Conservation (phyloP, 768 basidiomycete species). For the Phylloporus sp. region DNA sequence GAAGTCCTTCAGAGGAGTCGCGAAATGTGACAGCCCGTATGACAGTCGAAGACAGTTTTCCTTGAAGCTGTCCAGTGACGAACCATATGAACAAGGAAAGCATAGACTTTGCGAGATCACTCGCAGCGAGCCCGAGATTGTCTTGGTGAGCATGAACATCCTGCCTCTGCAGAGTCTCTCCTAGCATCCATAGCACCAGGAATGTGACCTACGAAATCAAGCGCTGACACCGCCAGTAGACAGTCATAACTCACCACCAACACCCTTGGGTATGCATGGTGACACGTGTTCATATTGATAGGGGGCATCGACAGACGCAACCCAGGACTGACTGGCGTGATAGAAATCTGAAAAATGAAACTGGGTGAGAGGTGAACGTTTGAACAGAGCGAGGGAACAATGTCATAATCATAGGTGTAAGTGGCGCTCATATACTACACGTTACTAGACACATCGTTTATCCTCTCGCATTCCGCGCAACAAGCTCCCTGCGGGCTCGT, state of each 20-base stretch:
- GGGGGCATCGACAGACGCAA: not conserved
- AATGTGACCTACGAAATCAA: conserved; percentile 10
- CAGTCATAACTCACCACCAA: conserved; percentile 7
- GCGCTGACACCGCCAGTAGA: not conserved
- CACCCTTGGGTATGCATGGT: not conserved
- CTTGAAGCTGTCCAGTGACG: conserved; percentile 1
- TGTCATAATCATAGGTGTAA: conserved; percentile 4
- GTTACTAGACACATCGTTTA: not conserved
- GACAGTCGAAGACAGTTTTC: not conserved
- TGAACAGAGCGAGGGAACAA: not conserved
- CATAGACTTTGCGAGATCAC: conserved; percentile 16
- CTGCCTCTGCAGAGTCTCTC: conserved; percentile 6
- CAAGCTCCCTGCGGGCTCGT: conserved; percentile 59
- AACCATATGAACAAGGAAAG: conserved; percentile 18
- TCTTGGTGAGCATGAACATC: conserved; percentile 1
- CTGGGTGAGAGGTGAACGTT: not conserved
- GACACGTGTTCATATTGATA: not conserved
- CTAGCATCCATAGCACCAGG: conserved; percentile 13
- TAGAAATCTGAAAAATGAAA: not conserved
- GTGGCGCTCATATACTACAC: not conserved
- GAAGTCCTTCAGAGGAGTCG: conserved; percentile 3
- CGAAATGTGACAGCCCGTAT: not conserved
- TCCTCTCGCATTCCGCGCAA: conserved; percentile 32
- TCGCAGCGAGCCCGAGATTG: conserved; percentile 17
- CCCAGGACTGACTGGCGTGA: not conserved